These are phyloP conservation scores for Xylaria sp. DNA, from an alignment of 2,329 filamentous ascomycete genomes.

Conservation along the genomic window DNA sequence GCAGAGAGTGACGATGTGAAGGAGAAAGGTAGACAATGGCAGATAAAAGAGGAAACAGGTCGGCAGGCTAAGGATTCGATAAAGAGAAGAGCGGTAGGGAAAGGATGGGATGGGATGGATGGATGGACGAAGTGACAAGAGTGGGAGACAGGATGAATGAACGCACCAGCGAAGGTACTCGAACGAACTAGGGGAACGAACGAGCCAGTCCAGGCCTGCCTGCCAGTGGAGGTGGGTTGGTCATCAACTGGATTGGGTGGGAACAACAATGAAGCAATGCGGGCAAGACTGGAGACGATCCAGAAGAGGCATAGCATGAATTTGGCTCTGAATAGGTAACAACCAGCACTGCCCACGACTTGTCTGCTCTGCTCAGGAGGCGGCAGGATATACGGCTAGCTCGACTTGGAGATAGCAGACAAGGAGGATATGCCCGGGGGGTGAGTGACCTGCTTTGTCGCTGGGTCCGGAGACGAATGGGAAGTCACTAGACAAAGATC, in stretches of 20 bases:
- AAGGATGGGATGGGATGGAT: constrained; percentile 45
- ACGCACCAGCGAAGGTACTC: constrained; percentile 34
- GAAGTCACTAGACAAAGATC: constrained; percentile 33
- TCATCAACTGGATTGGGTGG: constrained; percentile 46
- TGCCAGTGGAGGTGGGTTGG: constrained; percentile 43
- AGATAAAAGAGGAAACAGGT: constrained; percentile 40
- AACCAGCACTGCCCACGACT: constrained; percentile 5
- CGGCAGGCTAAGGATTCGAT: constrained; percentile 44
- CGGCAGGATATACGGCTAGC: neutral
- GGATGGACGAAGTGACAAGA: constrained; percentile 26
- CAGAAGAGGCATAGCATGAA: constrained; percentile 42
- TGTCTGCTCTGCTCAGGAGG: neutral
- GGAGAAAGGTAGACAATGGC: constrained; percentile 46
- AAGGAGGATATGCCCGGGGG: constrained; percentile 7
- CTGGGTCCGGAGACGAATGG: constrained; percentile 1
- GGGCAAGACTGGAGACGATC: constrained; percentile 40
- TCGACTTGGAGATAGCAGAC: constrained; percentile 27
- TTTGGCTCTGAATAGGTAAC: constrained; percentile 34
- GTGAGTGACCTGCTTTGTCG: constrained; percentile 32
- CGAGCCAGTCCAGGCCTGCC: constrained; percentile 9
- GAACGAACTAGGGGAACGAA: constrained; percentile 32
- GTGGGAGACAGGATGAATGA: constrained; percentile 29
- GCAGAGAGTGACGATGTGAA: constrained; percentile 43
- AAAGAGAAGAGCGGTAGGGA: constrained; percentile 47
- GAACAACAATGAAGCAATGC: constrained; percentile 49